phyloP scores from a whole-genome alignment of 192 early-diverging fungal genomes.

The Coemansia asiatica region DNA sequence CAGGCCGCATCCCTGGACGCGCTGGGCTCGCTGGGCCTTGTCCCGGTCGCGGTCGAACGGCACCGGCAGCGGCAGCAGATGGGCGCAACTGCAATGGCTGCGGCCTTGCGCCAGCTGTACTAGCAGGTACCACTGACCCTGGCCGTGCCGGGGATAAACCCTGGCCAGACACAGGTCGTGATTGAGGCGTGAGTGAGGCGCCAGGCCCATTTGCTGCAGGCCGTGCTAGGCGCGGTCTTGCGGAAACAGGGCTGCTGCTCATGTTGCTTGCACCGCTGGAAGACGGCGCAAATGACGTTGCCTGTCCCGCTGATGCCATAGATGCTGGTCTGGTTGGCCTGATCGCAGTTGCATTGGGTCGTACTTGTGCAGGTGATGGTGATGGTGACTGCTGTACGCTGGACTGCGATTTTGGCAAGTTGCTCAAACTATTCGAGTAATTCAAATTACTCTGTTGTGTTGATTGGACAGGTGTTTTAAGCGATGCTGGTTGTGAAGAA shows the following conservation, averaged over 20 bases:
- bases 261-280: neutral
- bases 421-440: too few species aligned
- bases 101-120: conserved; percentile 1
- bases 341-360: neutral
- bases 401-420: neutral
- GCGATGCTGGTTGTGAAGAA: neutral
- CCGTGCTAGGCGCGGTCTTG: conserved; percentile 12
- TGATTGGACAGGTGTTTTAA: neutral
- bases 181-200: neutral
- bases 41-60: neutral
- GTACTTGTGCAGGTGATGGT: neutral
- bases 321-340: neutral
- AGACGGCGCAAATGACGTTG: neutral
- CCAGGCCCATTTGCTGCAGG: conserved; percentile 16
- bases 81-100: neutral
- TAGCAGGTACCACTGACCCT: neutral
- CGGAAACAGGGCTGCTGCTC: neutral
- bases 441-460: neutral
- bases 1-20: conserved; percentile 29
- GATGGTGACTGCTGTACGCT: neutral
- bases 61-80: neutral
- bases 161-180: neutral
- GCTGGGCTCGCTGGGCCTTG: conserved; percentile 3
- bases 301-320: neutral
- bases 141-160: neutral